These are phyloP conservation scores for Malassezia psittaci DNA, from an alignment of 1,284 basidiomycete genomes.

Conservation along the genomic window DNA sequence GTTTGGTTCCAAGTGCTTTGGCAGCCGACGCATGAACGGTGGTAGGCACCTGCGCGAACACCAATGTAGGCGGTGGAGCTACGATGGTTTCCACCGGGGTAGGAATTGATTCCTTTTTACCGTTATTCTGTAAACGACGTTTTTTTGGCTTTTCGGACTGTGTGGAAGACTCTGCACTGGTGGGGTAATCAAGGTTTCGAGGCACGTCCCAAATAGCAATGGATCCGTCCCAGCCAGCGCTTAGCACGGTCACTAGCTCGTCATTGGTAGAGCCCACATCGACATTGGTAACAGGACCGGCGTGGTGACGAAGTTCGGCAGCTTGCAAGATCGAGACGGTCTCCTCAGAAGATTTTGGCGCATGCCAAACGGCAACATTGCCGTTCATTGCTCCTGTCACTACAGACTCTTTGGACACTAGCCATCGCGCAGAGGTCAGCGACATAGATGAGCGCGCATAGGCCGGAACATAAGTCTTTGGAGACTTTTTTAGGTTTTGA, in stretches of 20 bases:
- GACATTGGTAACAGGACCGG: conserved; percentile 23
- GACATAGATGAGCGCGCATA: conserved; percentile 48
- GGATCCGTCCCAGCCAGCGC: conserved; percentile 38
- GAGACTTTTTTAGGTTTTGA: conserved; percentile 18
- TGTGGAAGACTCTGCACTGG: background rate
- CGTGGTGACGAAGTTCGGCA: conserved; percentile 22
- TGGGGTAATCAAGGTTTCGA: background rate
- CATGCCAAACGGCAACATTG: conserved; percentile 49
- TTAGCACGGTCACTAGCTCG: conserved; percentile 16
- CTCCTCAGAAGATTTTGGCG: conserved; percentile 2
- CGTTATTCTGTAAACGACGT: conserved; percentile 7
- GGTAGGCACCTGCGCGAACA: conserved; percentile 12
- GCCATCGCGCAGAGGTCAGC: conserved; percentile 61
- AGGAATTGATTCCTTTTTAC: conserved; percentile 12
- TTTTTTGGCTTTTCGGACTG: conserved; percentile 8
- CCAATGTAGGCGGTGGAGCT: conserved; percentile 4
- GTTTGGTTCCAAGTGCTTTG: conserved; percentile 8
- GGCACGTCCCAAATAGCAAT: conserved; percentile 35
- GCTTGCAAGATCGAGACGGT: conserved; percentile 11
- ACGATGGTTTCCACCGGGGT: conserved; percentile 14
- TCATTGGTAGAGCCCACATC: conserved; percentile 16
- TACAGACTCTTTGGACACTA: conserved; percentile 49
- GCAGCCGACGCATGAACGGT: conserved; percentile 10
- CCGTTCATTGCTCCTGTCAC: conserved; percentile 76
- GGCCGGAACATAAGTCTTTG: conserved; percentile 23